Conservation (phyloP, 129 eudicot genomes). For the Artemisia tridentata region DNA sequence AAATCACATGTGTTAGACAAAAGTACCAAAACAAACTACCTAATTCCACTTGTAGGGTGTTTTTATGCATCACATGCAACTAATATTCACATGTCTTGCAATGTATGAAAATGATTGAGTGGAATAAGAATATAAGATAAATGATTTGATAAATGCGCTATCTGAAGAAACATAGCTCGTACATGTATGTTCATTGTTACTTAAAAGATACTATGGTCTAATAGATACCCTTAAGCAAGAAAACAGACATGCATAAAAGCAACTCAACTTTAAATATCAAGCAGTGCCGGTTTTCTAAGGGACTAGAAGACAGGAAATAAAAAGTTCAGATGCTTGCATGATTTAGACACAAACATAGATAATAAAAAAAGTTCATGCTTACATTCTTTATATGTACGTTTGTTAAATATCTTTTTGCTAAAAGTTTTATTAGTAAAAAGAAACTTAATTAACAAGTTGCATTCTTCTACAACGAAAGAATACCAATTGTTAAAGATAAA, state of each 20-base stretch:
- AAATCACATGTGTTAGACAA: neutral
- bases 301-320: neutral
- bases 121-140: neutral
- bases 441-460: no score
- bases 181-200: neutral
- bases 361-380: neutral
- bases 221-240: no score
- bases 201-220: neutral
- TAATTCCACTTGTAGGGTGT: neutral
- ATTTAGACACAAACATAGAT: neutral
- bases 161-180: neutral
- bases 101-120: neutral
- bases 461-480: no score
- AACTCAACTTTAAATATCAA: neutral
- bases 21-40: neutral
- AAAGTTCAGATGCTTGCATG: neutral
- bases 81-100: neutral
- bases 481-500: neutral
- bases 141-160: neutral
- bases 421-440: neutral
- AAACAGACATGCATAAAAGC: neutral
- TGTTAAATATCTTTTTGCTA: no score
- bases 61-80: slow-evolving; percentile 1
- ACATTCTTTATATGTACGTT: no score
- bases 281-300: neutral